Base-by-base conservation (phyloP, 2,329 filamentous ascomycete species). In the Nothophaeocryptopus gaeumannii region DNA sequence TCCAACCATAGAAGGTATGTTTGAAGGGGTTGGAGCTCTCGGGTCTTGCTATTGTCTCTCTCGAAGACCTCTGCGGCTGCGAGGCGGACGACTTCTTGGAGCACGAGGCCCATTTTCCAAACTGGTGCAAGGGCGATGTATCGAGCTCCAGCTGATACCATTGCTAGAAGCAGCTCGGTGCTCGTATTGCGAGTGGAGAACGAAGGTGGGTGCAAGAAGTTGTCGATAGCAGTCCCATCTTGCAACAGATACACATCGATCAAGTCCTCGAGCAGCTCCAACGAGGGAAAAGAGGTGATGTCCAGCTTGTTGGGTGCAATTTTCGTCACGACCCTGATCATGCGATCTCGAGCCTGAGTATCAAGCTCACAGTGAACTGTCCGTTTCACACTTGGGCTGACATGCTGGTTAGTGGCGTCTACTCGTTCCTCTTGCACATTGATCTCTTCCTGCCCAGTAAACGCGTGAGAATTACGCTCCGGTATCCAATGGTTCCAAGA, bases 231-330 rank as follows among this genome's bases (percentile, higher is more conserved):
- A 44, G 82, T 78, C 35, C 72, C 67, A 44, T 83, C 78, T 3
- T 75, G 72, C 1, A 78, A 3, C 15, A 84, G 67, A 57, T 79
- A 84, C 38, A 79, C 75, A 48, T 84, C 78, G 5, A 83, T 70
- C 50, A 85, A 71, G 3, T 76, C 78, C 53, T 85, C 82, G 51
- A 85, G 70, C 15, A 81, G 64, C 13, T 80, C 75, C 8, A 79
- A 72, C 1, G 79, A 80, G 0, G 82, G 81, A 52, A 86, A 85
- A 0, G 82, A 82, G 1, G 74, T 77, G 29, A 76, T 79, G 16
- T 81, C 38, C 1, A 60, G 47, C 20, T 46, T 51, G 5, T 45
- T 52, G 76, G 51, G 53, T 12, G 55, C 52, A 16, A 47, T 36
- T 20, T 61, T 56, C 3, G 61, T 62, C 8, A 62, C 55, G 2